phyloP scores from a whole-genome alignment of 2,329 filamentous ascomycete species.

The Ramularia endophylla region DNA sequence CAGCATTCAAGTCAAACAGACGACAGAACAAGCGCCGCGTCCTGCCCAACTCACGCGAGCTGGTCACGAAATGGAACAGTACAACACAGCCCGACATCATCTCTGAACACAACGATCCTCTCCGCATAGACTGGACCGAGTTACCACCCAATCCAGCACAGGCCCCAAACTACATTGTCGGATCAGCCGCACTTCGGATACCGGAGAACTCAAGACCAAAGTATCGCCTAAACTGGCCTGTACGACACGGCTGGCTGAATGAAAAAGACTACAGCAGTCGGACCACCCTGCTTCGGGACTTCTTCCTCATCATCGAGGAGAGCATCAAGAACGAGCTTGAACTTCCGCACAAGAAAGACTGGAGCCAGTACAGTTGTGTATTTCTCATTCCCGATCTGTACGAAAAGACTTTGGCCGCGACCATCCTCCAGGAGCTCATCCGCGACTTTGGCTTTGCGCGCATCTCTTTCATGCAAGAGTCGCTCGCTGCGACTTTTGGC shows the following conservation, averaged over 20 bases:
- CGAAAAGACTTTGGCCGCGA: conserved; percentile 86
- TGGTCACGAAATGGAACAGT: conserved; percentile 91
- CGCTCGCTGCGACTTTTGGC: conserved; percentile 87
- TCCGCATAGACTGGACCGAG: conserved; percentile 95
- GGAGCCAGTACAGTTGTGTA: conserved; percentile 91
- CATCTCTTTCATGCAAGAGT: conserved; percentile 94
- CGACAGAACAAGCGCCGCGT: conserved; percentile 90
- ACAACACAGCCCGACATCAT: conserved; percentile 79
- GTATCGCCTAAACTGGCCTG: conserved; percentile 90
- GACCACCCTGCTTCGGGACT: conserved; percentile 76
- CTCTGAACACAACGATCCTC: conserved; percentile 86
- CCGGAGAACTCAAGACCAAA: conserved; percentile 83
- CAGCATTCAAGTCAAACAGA: conserved; percentile 85
- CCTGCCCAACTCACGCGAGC: conserved; percentile 92
- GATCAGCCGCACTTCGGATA: conserved; percentile 74
- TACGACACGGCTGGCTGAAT: conserved; percentile 80
- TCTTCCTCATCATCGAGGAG: conserved; percentile 79
- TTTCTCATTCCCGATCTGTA: conserved; percentile 96
- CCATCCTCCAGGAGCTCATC: conserved; percentile 77
- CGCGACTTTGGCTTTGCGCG: conserved; percentile 83
- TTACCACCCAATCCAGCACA: conserved; percentile 53
- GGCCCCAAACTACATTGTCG: conserved; percentile 73
- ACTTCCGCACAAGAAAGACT: conserved; percentile 69
- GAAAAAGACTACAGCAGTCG: conserved; percentile 80
- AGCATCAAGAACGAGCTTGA: conserved; percentile 82